phyloP scores from a whole-genome alignment of 2,329 filamentous ascomycete genomes.

The Phialocephala sp. region DNA sequence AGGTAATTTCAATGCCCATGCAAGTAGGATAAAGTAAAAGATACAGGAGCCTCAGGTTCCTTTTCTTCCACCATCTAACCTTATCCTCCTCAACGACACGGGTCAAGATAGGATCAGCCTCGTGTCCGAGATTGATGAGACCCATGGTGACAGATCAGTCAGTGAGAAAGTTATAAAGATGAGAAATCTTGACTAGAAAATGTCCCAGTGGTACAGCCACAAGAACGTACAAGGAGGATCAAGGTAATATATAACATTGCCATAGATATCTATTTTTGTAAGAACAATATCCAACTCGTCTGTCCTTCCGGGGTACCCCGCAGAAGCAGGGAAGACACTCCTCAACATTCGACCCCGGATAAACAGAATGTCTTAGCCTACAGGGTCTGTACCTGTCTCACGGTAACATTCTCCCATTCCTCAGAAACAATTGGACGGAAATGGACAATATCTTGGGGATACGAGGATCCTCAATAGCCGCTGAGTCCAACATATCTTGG shows the following conservation, averaged over 20 bases:
- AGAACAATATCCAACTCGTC: background rate
- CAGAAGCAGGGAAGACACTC: background rate
- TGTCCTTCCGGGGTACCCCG: slow-evolving; percentile 10
- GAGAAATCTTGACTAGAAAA: background rate
- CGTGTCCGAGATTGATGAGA: slow-evolving; percentile 25
- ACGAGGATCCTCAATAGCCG: background rate
- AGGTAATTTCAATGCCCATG: slow-evolving; percentile 60
- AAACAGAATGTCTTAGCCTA: slow-evolving; percentile 13
- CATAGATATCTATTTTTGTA: background rate
- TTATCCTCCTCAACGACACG: slow-evolving; percentile 47
- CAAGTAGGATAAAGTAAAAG: slow-evolving; percentile 52
- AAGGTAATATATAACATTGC: background rate
- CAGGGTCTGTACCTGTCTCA: background rate
- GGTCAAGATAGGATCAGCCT: slow-evolving; percentile 46
- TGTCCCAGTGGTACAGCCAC: background rate
- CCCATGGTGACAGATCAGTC: slow-evolving; percentile 17
- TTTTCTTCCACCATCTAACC: slow-evolving; percentile 48
- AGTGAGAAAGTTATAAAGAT: background rate
- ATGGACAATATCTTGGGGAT: background rate
- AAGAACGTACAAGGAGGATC: background rate
- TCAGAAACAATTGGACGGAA: background rate
- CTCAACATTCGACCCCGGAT: slow-evolving; percentile 14
- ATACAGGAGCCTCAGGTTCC: slow-evolving; percentile 47
- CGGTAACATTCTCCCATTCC: background rate
- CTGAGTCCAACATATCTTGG: background rate